Conservation (phyloP, 176 grass and related monocot genomes). For the Tillandsia leiboldiana region DNA sequence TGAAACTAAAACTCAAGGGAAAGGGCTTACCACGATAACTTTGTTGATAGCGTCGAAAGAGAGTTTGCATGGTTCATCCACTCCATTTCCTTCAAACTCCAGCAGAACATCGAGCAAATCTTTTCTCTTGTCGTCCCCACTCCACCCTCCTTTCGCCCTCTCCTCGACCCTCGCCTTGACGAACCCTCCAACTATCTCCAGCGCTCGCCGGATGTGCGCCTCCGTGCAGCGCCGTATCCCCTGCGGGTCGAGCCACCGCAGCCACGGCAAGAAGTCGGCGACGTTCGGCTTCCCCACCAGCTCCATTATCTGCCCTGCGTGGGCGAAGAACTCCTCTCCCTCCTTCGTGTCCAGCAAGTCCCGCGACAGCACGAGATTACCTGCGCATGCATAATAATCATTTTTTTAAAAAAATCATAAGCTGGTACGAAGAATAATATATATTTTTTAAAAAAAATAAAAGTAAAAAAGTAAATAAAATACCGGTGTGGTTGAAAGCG, state of each 20-base stretch:
- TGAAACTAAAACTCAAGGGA: no score
- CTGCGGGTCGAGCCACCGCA: background rate
- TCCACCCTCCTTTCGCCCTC: background rate
- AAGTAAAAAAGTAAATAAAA: no score
- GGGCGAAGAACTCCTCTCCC: background rate
- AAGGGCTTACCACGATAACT: background rate
- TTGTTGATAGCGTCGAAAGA: slow-evolving; percentile 7
- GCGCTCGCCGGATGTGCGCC: background rate
- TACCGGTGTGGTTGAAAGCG: slow-evolving; percentile 6
- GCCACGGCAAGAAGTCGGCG: background rate
- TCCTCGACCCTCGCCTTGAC: background rate
- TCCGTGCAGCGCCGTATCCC: background rate
- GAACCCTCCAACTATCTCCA: background rate
- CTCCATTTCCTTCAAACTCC: slow-evolving; percentile 11
- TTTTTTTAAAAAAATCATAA: no score
- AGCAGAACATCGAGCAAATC: slow-evolving; percentile 8
- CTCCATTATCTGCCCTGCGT: slow-evolving; percentile 10
- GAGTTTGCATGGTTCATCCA: slow-evolving; percentile 2
- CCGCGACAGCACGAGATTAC: background rate
- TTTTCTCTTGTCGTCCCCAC: slow-evolving; percentile 9
- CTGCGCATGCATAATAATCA: no score
- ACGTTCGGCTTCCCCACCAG: slow-evolving; percentile 12
- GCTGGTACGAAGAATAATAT: no score
- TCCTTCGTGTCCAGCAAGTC: slow-evolving; percentile 1
- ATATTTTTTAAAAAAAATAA: no score